Evolutionary conservation across 129 eudicot species (phyloP).

Genomic region (Escallonia rubra): DNA sequence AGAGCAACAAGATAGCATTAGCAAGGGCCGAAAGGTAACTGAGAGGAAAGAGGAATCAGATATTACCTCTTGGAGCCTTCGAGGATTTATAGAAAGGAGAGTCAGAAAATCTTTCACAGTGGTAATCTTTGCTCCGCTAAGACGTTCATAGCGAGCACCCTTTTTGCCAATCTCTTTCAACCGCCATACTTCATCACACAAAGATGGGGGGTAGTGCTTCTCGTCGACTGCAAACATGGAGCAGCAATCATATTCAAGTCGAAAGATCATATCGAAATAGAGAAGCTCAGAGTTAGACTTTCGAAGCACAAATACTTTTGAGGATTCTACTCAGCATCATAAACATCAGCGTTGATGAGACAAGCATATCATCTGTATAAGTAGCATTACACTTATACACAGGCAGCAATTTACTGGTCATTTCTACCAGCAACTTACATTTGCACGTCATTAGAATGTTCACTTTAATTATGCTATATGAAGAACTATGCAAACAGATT

Average conservation of each 20-base stretch:
- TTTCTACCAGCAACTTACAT: too few species aligned
- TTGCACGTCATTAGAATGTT: too few species aligned
- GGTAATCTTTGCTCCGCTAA: slow-evolving; percentile 39
- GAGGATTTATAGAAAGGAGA: slow-evolving; percentile 33
- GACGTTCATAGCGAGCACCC: slow-evolving; percentile 46
- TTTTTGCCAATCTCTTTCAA: slow-evolving; percentile 50
- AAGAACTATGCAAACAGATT: too few species aligned
- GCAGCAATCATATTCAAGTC: not conserved
- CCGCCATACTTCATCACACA: slow-evolving; percentile 55
- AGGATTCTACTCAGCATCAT: too few species aligned
- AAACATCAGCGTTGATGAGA: too few species aligned
- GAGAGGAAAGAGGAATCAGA: too few species aligned
- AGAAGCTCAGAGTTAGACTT: not conserved
- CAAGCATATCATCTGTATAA: not conserved
- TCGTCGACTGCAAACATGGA: slow-evolving; percentile 38
- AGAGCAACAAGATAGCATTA: not conserved
- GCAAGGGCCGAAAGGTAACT: too few species aligned
- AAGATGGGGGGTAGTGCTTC: slow-evolving; percentile 50
- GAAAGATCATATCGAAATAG: not conserved
- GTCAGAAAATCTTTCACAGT: slow-evolving; percentile 57
- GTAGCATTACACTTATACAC: not conserved
- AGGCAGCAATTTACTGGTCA: too few species aligned
- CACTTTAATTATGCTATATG: too few species aligned
- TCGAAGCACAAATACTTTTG: not conserved
- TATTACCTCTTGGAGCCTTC: slow-evolving; percentile 45